A percentile compares a stretch with the other conserved stretches of the same genome.
Evolutionary conservation across 345 rosid species (phyloP).

Genomic region (Pistacia integerrima): DNA sequence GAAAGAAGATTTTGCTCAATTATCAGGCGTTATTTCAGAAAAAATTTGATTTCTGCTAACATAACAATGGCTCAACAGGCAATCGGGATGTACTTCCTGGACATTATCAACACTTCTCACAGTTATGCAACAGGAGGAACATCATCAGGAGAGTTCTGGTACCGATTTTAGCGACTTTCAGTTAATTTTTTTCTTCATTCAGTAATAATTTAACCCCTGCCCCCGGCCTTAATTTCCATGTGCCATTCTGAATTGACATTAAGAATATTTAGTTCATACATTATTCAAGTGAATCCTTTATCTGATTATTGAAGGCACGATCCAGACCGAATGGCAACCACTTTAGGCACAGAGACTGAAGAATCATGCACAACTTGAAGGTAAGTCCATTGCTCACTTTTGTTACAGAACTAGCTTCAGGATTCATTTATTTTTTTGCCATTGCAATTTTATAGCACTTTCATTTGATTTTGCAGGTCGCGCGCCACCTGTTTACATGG

Average conservation of each 20-base stretch:
- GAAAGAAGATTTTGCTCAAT: no score
- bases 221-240: background rate
- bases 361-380: conserved; percentile 96
- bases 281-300: background rate
- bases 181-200: background rate
- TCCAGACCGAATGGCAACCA: conserved; percentile 74
- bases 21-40: background rate
- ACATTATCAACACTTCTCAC: conserved; percentile 52
- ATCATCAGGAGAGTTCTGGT: conserved; percentile 52
- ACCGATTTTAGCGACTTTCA: conserved; percentile 7
- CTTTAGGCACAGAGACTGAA: conserved; percentile 66
- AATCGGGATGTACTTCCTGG: conserved; percentile 51
- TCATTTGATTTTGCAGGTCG: conserved; percentile 50
- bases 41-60: conserved; percentile 5
- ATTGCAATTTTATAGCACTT: no score
- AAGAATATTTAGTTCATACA: background rate
- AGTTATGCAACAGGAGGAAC: conserved; percentile 58
- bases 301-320: conserved; percentile 53
- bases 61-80: conserved; percentile 46
- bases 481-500: conserved; percentile 90
- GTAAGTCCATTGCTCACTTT: conserved; percentile 25
- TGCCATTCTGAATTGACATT: background rate
- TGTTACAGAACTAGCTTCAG: background rate
- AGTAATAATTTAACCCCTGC: conserved; percentile 10
- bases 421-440: background rate